Percentiles rank a stretch among this genome's conserved stretches.
These are phyloP conservation scores for Limnomonas spitsbergensis DNA, from an alignment of 139 green algal species.

Conservation along the genomic window DNA sequence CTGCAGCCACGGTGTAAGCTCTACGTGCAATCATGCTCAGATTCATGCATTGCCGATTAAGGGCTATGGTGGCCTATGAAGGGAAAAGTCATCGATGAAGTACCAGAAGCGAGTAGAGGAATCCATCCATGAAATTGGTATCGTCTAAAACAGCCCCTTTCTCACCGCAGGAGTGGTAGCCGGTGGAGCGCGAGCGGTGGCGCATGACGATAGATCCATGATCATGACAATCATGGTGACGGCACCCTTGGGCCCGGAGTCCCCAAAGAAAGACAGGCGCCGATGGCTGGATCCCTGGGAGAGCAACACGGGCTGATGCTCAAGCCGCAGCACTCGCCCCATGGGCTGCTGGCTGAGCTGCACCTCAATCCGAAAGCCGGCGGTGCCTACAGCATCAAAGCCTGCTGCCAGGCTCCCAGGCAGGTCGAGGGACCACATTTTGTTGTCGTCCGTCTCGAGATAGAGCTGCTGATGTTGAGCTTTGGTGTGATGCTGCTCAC, in stretches of 20 bases:
- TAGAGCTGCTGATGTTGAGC: background rate
- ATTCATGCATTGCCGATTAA: no score
- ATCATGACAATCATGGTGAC: slow-evolving; percentile 1
- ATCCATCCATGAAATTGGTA: no score
- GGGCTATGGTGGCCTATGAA: no score
- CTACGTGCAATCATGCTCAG: no score
- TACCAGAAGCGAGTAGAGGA: no score
- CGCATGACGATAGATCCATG: background rate
- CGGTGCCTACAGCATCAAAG: background rate
- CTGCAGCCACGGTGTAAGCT: no score
- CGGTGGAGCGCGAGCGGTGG: background rate
- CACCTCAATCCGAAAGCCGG: background rate
- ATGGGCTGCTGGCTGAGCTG: background rate
- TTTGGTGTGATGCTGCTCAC: background rate
- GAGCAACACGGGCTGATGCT: no score
- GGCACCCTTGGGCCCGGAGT: background rate
- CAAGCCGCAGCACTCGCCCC: background rate
- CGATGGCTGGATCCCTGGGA: no score
- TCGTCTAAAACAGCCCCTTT: background rate
- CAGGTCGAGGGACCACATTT: background rate
- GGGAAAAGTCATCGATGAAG: no score
- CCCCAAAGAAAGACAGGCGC: no score
- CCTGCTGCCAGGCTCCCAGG: background rate
- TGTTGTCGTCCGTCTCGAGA: background rate
- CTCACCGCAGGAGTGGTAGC: background rate